Conservation (phyloP, 176 grass and related monocot genomes). For the Oryza punctata region DNA sequence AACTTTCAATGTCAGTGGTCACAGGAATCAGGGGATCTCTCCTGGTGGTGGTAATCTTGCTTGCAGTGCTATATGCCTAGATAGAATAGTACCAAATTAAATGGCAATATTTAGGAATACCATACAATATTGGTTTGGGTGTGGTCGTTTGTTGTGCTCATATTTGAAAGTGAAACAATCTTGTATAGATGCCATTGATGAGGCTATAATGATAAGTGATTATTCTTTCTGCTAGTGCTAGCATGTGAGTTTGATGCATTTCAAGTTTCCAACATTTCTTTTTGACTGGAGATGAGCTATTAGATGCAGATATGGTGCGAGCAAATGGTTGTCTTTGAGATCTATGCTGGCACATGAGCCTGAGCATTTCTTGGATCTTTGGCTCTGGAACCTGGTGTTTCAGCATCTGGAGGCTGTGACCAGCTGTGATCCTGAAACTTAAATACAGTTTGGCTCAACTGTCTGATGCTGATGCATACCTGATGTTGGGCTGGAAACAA, state of each 20-base stretch:
- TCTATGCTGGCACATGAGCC: background rate
- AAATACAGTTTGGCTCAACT: background rate
- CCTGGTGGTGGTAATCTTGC: slow-evolving; percentile 27
- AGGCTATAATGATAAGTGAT: slow-evolving; percentile 24
- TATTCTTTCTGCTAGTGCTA: background rate
- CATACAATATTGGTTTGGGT: slow-evolving; percentile 21
- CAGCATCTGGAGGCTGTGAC: background rate
- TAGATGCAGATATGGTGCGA: background rate
- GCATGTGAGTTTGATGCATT: background rate
- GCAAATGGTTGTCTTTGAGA: background rate
- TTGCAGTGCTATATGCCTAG: slow-evolving; percentile 19
- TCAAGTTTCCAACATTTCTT: background rate
- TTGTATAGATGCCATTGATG: slow-evolving; percentile 41
- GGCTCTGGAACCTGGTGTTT: background rate
- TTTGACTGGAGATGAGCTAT: background rate
- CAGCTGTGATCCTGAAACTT: background rate
- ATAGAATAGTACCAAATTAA: background rate
- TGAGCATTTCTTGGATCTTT: background rate
- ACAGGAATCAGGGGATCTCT: background rate
- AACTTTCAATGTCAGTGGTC: slow-evolving; percentile 13
- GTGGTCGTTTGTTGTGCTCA: slow-evolving; percentile 28
- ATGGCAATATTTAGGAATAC: slow-evolving; percentile 35
- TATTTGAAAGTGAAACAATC: slow-evolving; percentile 13
- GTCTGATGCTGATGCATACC: background rate
- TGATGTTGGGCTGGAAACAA: background rate